These are phyloP conservation scores for Echium plantagineum DNA, from an alignment of 257 asterid genomes.

Conservation along the genomic window DNA sequence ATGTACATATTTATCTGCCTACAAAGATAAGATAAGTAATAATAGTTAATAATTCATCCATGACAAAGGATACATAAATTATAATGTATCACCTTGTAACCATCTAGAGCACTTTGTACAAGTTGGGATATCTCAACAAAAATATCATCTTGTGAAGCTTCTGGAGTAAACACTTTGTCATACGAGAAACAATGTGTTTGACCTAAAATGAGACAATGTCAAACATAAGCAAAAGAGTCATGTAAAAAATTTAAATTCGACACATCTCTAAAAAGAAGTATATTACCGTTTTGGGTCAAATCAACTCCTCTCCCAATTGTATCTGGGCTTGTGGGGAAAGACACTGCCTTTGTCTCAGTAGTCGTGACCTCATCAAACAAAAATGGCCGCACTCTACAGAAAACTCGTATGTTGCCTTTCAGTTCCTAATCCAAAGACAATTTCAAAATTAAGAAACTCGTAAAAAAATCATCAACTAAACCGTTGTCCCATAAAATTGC, in stretches of 20 bases:
- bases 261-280: background rate
- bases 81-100: constrained; percentile 44
- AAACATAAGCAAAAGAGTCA: background rate
- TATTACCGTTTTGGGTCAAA: constrained; percentile 55
- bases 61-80: background rate
- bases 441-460: too few relatives aligned
- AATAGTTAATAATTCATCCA: too few relatives aligned
- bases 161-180: constrained; percentile 71
- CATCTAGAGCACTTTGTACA: constrained; percentile 84
- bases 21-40: background rate
- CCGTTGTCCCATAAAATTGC: background rate
- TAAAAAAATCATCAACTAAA: background rate
- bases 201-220: constrained; percentile 15
- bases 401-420: constrained; percentile 90
- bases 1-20: too few relatives aligned
- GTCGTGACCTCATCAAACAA: constrained; percentile 61
- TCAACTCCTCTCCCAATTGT: constrained; percentile 70
- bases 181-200: constrained; percentile 58
- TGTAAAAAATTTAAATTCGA: background rate
- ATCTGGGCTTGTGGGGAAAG: constrained; percentile 70
- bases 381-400: constrained; percentile 87
- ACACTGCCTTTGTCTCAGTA: constrained; percentile 53
- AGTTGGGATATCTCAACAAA: constrained; percentile 83
- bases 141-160: constrained; percentile 58
- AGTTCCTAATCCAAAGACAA: constrained; percentile 41